Evolutionary conservation across 495 filamentous ascomycete genomes (phyloP).

Genomic region (Penicillium odoratum): DNA sequence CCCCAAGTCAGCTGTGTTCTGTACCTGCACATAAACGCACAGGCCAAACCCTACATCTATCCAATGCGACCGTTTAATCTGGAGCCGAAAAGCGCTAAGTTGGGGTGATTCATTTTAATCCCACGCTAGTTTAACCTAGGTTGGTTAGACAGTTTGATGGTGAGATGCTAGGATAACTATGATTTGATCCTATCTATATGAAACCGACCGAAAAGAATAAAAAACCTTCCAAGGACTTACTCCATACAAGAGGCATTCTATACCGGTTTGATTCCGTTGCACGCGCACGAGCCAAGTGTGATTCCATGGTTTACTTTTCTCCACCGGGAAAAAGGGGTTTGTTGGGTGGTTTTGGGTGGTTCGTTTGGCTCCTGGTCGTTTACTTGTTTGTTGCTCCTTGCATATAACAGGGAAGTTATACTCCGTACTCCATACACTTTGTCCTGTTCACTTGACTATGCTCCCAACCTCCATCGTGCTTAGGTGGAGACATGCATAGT

Average conservation of each 20-base stretch:
- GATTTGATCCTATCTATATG: not conserved
- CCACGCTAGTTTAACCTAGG: not conserved
- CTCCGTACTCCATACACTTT: too few relatives aligned
- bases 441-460: not conserved
- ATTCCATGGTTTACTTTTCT: not conserved
- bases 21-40: not conserved
- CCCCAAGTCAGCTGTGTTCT: too few relatives aligned
- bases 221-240: too few relatives aligned
- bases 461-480: not conserved
- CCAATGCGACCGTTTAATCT: not conserved
- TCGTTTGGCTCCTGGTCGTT: not conserved
- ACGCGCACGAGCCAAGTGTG: not conserved
- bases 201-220: not conserved
- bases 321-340: not conserved
- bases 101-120: not conserved
- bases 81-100: not conserved
- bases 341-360: not conserved
- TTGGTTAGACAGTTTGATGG: not conserved
- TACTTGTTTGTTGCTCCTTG: not conserved
- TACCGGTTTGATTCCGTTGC: not conserved
- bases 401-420: not conserved
- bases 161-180: not conserved
- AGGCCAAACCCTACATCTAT: not conserved
- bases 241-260: not conserved
- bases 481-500: constrained; percentile 11